Percentiles rank a stretch among this genome's conserved stretches.
Conservation (phyloP, 176 grass and related monocot genomes). For the Stipa capillata region DNA sequence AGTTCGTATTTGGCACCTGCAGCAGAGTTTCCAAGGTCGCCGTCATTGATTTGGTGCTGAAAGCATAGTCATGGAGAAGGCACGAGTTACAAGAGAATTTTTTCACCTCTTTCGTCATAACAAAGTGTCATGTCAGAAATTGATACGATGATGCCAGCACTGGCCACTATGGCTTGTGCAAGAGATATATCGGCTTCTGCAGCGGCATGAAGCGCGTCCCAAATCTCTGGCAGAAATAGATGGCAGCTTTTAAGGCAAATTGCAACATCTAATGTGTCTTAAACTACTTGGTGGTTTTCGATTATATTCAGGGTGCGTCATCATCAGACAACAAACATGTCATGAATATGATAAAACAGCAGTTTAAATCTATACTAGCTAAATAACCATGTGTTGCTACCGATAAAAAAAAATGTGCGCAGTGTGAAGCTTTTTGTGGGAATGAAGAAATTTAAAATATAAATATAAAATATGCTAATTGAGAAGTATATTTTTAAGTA, state of each 20-base stretch:
- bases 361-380: no score
- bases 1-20: constrained; percentile 55
- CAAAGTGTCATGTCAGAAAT: constrained; percentile 86
- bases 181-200: constrained; percentile 74
- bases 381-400: no score
- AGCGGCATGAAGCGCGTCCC: constrained; percentile 85
- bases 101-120: constrained; percentile 83
- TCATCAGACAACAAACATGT: not conserved
- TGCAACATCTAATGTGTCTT: not conserved
- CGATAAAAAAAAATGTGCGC: no score
- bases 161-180: constrained; percentile 84
- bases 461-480: not conserved
- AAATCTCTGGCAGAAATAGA: constrained; percentile 63
- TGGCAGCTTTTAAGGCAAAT: constrained; percentile 4
- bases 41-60: not conserved
- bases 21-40: constrained; percentile 16
- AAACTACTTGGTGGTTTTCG: not conserved
- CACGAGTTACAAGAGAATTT: not conserved
- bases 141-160: constrained; percentile 77
- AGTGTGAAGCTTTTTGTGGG: no score
- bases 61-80: not conserved
- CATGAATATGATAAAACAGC: not conserved
- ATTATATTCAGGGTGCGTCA: not conserved
- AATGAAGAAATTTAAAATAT: no score
- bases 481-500: not conserved